A percentile compares a stretch with the other conserved stretches of the same genome.
These are phyloP conservation scores for Psilocybe cubensis DNA, from an alignment of 768 basidiomycete species.

Conservation along the genomic window DNA sequence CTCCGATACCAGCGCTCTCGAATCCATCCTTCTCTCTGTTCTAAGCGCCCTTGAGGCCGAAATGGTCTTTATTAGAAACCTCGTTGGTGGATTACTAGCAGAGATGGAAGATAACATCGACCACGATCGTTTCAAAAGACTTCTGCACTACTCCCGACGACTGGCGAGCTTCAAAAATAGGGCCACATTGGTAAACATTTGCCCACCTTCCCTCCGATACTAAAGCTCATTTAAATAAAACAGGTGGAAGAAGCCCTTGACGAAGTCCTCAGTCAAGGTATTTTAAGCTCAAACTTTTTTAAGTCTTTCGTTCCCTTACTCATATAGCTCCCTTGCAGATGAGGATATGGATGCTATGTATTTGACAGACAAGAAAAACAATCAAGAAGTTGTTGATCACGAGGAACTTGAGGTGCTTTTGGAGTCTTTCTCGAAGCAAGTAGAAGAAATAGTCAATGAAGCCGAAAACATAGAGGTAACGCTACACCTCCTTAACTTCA, in stretches of 20 bases:
- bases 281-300: not conserved
- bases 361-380: constrained; percentile 81
- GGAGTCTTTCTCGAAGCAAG: constrained; percentile 96
- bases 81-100: constrained; percentile 87
- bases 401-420: constrained; percentile 91
- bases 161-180: constrained; percentile 90
- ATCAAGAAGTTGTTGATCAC: constrained; percentile 74
- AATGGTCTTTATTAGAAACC: constrained; percentile 91
- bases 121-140: constrained; percentile 88
- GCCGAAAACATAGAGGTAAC: constrained; percentile 83
- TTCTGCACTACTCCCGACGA: constrained; percentile 91
- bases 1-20: constrained; percentile 71
- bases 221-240: constrained; percentile 6
- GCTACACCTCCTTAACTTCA: constrained; percentile 1
- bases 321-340: constrained; percentile 49
- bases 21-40: constrained; percentile 91
- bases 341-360: constrained; percentile 97
- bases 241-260: constrained; percentile 91
- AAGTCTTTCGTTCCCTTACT: not conserved
- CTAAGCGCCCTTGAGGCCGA: constrained; percentile 94
- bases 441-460: constrained; percentile 95
- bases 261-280: constrained; percentile 90
- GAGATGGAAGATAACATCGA: constrained; percentile 97
- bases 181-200: constrained; percentile 68
- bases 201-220: not conserved